phyloP scores from a whole-genome alignment of 495 filamentous ascomycete species.

The Acidiella bohemica region DNA sequence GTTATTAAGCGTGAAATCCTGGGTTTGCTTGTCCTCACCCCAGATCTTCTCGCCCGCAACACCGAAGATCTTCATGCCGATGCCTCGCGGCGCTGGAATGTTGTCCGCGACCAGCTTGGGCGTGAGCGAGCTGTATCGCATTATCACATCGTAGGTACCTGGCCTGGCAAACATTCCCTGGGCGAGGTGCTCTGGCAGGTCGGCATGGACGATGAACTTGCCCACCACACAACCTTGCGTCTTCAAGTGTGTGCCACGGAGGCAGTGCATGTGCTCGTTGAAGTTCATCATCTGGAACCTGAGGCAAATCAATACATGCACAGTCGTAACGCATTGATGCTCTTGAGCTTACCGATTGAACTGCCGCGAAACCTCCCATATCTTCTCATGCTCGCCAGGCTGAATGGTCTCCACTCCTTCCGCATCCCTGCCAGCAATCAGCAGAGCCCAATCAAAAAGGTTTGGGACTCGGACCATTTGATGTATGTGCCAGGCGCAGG shows the following conservation, averaged over 20 bases:
- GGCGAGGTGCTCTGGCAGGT: conserved; percentile 32
- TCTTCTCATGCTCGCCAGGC: conserved; percentile 33
- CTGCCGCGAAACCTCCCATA: conserved; percentile 34
- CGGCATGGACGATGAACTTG: conserved; percentile 30
- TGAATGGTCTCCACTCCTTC: conserved; percentile 33
- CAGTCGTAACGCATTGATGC: too few relatives aligned
- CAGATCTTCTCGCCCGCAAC: conserved; percentile 35
- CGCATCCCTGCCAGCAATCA: conserved; percentile 25
- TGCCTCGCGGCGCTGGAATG: conserved; percentile 34
- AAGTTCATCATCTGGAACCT: conserved; percentile 36
- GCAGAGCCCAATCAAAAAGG: background rate
- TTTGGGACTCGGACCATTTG: too few relatives aligned
- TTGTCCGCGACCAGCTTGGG: conserved; percentile 25
- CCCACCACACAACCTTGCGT: conserved; percentile 36
- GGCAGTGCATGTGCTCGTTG: conserved; percentile 34
- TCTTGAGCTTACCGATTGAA: too few relatives aligned
- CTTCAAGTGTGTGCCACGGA: conserved; percentile 32
- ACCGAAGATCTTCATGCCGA: conserved; percentile 38
- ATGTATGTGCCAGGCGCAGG: conserved; percentile 8
- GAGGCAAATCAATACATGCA: too few relatives aligned
- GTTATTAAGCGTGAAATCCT: conserved; percentile 39
- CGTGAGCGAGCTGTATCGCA: conserved; percentile 16
- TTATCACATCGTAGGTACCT: conserved; percentile 20
- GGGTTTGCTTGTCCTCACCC: conserved; percentile 30
- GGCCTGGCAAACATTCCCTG: conserved; percentile 34